phyloP scores from a whole-genome alignment of 257 asterid genomes.

The Solanum peruvianum region DNA sequence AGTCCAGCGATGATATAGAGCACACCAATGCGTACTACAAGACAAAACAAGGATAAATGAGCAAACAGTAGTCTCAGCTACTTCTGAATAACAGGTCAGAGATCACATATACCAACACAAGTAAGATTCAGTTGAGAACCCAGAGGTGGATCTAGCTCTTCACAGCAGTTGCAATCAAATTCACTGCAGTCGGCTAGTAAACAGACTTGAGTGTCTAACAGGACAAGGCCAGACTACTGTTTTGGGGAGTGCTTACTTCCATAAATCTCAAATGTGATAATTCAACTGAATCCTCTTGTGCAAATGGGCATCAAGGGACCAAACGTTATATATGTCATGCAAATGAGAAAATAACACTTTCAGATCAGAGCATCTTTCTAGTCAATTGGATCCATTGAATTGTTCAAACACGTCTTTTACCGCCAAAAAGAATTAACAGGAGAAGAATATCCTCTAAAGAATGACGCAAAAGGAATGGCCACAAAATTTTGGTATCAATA shows the following conservation, averaged over 20 bases:
- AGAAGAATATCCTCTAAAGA: background rate
- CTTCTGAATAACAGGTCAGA: background rate
- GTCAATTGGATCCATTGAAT: background rate
- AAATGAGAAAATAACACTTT: background rate
- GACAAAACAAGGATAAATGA: background rate
- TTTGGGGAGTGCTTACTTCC: background rate
- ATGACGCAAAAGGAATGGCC: background rate
- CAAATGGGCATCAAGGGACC: background rate
- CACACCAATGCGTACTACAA: constrained; percentile 60
- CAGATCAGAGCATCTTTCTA: background rate
- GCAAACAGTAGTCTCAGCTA: background rate
- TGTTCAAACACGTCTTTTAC: background rate
- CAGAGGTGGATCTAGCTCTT: background rate
- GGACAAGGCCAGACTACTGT: background rate
- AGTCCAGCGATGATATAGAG: constrained; percentile 78
- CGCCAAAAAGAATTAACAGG: background rate
- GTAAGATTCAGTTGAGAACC: background rate
- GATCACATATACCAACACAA: background rate
- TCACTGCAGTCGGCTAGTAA: background rate
- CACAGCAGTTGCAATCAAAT: background rate
- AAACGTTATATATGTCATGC: background rate
- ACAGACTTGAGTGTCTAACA: background rate
- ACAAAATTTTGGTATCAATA: background rate
- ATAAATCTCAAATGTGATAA: background rate
- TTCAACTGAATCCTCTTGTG: background rate